Evolutionary conservation across 768 basidiomycete genomes (phyloP), one percentile per base, ranked within the genome.

Genomic region (Hypholoma sublateritium): DNA sequence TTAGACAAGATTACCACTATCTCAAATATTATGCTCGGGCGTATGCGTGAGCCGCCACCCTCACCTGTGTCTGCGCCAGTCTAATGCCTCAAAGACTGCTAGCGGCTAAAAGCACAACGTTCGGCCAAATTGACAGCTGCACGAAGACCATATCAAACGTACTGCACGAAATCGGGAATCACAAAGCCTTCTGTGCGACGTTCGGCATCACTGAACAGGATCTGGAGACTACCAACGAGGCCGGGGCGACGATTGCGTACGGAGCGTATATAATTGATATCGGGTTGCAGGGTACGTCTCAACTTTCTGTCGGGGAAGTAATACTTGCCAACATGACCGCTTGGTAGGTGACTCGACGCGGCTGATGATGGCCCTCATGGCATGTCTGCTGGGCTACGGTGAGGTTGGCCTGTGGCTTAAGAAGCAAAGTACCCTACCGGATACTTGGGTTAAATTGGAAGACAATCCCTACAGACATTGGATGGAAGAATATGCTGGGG

Each of bases 351-450:
- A 95, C 65, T 69, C 81, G 4, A 80, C 82, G 35, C 87, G 82
- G 58, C 74, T 95, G 5, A 66, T 88, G n/a, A 86, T 97, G 74
- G 89, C 91, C 0, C 79, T 95, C 1, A 85, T 89, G 9, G 87
- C 91, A 7, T 98, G 95, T 67, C 76, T 96, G 8, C 73, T 96
- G 0, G 95, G 95, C 2, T 98, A 97, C 67, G 95, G 95, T 11
- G 91, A 96, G 68, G 92, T 95, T 0, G 95, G 94, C 1, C 72
- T 92, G 39, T 91, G 93, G 87, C 74, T 98, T 32, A 80, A 85
- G 68, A 82, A 78, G 35, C 79, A 87, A 57, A 80, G 74, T 35
- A 64, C 61, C 39, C 75, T 72, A 9, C 68, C 63, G n/a, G 73
- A 75, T 22, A 80, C 76, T 19, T 86, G 85, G 80, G 81, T 89